phyloP scores from a whole-genome alignment of 2,329 filamentous ascomycete genomes.

The Verticillium klebahnii region DNA sequence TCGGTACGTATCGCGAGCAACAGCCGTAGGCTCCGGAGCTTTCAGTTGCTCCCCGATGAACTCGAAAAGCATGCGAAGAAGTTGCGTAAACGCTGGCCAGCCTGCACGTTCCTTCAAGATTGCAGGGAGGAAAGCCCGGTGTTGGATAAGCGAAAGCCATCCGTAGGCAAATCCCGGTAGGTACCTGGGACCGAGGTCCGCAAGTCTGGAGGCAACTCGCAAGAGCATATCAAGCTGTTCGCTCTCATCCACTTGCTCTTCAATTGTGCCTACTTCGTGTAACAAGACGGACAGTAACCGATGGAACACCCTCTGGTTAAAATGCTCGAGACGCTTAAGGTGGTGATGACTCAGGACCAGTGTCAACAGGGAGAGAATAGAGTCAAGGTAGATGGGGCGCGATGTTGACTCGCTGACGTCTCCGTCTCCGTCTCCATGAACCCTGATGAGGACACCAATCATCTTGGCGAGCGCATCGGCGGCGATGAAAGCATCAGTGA shows the following conservation, averaged over 20 bases:
- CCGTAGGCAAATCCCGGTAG: slow-evolving; percentile 80
- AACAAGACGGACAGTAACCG: slow-evolving; percentile 80
- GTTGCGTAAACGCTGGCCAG: slow-evolving; percentile 70
- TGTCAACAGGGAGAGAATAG: slow-evolving; percentile 70
- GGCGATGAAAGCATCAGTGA: slow-evolving; percentile 52
- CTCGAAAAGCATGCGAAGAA: slow-evolving; percentile 67
- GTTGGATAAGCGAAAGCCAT: slow-evolving; percentile 79
- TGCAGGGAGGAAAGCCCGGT: slow-evolving; percentile 77
- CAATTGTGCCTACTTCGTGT: slow-evolving; percentile 62
- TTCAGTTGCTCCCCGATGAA: slow-evolving; percentile 80
- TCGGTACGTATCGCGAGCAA: slow-evolving; percentile 79
- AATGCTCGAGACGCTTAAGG: slow-evolving; percentile 70
- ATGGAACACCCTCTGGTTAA: slow-evolving; percentile 89
- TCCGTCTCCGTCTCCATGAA: slow-evolving; percentile 61
- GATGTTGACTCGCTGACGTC: slow-evolving; percentile 53
- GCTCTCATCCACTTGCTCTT: slow-evolving; percentile 52
- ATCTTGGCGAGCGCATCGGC: slow-evolving; percentile 82
- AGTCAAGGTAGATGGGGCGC: slow-evolving; percentile 70
- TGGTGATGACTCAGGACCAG: slow-evolving; percentile 84
- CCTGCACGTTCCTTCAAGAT: slow-evolving; percentile 65
- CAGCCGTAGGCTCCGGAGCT: slow-evolving; percentile 60
- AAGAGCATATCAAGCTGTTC: slow-evolving; percentile 68
- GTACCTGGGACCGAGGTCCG: slow-evolving; percentile 69
- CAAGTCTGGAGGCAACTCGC: slow-evolving; percentile 65
- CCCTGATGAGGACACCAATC: slow-evolving; percentile 69